These are phyloP conservation scores for Rhododendron williamsianum DNA, from an alignment of 148 eudicot species.

Conservation along the genomic window DNA sequence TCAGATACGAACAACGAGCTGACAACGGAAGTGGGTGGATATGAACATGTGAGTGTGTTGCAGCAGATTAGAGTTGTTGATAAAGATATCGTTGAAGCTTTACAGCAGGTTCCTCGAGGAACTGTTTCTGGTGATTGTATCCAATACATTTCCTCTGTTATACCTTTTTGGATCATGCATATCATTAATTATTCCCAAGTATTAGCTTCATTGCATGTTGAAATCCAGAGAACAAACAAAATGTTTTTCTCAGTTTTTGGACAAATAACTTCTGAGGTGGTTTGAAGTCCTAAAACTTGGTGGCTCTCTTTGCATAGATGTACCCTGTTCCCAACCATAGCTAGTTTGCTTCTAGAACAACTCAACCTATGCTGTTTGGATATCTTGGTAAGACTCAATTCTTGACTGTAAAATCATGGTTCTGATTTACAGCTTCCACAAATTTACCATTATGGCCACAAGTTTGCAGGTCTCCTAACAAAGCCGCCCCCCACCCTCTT, in stretches of 20 bases:
- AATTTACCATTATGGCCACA: not conserved
- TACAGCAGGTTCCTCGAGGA: conserved; percentile 83
- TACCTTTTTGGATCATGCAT: not conserved
- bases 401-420: not conserved
- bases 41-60: conserved; percentile 69
- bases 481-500: not conserved
- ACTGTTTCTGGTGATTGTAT: conserved; percentile 91
- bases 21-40: conserved; percentile 90
- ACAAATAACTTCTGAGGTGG: not conserved
- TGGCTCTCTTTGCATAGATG: not conserved
- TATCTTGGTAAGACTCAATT: not conserved
- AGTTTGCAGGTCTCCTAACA: not conserved
- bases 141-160: conserved; percentile 27
- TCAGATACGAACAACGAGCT: conserved; percentile 85
- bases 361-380: not conserved
- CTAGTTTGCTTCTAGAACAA: not conserved
- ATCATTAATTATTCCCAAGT: conserved; percentile 4
- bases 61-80: conserved; percentile 75
- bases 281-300: not conserved
- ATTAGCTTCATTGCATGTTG: not conserved
- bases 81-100: conserved; percentile 69
- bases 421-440: not conserved
- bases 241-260: not conserved
- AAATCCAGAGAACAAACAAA: not conserved
- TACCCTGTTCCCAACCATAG: not conserved